A percentile compares a stretch with the other conserved stretches of the same genome.
These are phyloP conservation scores for Epichloe scottii DNA, from an alignment of 2,329 filamentous ascomycete genomes.

Conservation along the genomic window DNA sequence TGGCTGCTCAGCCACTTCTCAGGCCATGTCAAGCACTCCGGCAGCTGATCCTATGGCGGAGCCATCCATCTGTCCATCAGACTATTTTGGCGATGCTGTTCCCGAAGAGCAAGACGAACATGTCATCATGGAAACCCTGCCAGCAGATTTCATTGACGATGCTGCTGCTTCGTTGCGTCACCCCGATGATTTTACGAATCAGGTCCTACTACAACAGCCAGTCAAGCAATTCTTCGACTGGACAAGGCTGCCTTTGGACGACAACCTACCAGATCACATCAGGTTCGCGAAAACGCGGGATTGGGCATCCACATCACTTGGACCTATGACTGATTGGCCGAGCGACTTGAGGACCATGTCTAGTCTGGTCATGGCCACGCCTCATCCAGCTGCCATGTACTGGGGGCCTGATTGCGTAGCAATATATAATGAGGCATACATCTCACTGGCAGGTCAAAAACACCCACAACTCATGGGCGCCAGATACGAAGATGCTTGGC, in stretches of 20 bases:
- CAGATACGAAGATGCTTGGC: constrained; percentile 55
- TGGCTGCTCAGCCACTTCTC: constrained; percentile 9
- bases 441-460: constrained; percentile 60
- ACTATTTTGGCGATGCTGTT: constrained; percentile 30
- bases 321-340: constrained; percentile 63
- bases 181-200: constrained; percentile 30
- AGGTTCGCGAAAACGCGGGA: constrained; percentile 58
- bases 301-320: constrained; percentile 61
- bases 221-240: constrained; percentile 50
- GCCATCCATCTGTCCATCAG: constrained; percentile 14
- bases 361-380: constrained; percentile 69
- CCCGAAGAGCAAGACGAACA: constrained; percentile 4
- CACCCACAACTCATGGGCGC: constrained; percentile 66
- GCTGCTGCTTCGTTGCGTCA: constrained; percentile 17
- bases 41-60: constrained; percentile 14
- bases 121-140: not conserved
- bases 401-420: constrained; percentile 59
- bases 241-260: constrained; percentile 56
- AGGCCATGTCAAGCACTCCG: constrained; percentile 23
- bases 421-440: constrained; percentile 64
- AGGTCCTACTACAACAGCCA: constrained; percentile 21
- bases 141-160: constrained; percentile 2
- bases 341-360: constrained; percentile 64
- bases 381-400: constrained; percentile 65
- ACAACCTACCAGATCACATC: constrained; percentile 56